Conservation (phyloP, 345 rosid genomes). For the Salix arbutifolia region DNA sequence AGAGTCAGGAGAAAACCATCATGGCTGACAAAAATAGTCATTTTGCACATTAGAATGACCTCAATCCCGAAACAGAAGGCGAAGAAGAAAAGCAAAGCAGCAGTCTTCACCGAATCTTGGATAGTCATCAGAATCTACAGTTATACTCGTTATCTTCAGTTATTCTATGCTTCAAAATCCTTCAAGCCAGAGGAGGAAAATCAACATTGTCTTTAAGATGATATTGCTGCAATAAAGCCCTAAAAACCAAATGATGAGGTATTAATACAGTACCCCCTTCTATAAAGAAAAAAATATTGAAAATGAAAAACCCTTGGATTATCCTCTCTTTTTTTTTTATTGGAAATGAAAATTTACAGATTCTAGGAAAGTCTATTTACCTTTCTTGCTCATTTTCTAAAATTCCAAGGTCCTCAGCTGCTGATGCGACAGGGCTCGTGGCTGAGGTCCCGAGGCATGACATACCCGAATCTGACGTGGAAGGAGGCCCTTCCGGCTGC, state of each 20-base stretch:
- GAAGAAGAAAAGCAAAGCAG: not conserved
- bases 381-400: slow-evolving; percentile 14
- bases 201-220: slow-evolving; percentile 31
- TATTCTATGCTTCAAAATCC: not conserved
- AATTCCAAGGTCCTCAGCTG: not conserved
- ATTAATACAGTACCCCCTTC: not conserved
- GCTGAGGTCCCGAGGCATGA: not conserved
- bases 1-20: not conserved
- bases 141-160: not conserved
- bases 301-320: not conserved
- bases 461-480: not conserved
- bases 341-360: not conserved
- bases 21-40: not conserved
- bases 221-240: slow-evolving; percentile 16
- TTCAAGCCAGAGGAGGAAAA: slow-evolving; percentile 30
- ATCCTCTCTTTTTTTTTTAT: not conserved
- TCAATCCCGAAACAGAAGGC: not conserved
- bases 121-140: slow-evolving; percentile 7
- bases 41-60: not conserved
- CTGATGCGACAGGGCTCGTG: slow-evolving; percentile 5
- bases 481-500: not conserved
- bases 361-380: slow-evolving; percentile 11
- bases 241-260: slow-evolving; percentile 8
- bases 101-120: not conserved
- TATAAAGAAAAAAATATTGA: too few species aligned